Evolutionary conservation across 306 rosid species (phyloP).

Genomic region (Quercus bicolor): DNA sequence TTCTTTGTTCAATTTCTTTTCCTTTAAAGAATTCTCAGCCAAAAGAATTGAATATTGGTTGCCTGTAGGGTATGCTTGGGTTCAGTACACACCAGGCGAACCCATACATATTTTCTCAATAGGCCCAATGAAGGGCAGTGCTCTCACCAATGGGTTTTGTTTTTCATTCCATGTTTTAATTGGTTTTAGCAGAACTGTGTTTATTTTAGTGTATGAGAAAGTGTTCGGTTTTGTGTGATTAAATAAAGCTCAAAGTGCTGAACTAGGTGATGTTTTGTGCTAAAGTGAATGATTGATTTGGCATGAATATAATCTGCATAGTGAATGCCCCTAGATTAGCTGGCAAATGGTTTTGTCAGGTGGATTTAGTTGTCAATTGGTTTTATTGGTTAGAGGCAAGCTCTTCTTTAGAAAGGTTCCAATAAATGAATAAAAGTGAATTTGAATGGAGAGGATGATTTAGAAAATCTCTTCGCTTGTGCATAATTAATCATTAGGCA

Average conservation of each 20-base stretch:
- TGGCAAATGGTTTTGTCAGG: too few species aligned
- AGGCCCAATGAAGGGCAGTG: conserved; percentile 83
- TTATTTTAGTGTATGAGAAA: not conserved
- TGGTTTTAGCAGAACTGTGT: not conserved
- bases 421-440: too few species aligned
- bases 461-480: not conserved
- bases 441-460: not conserved
- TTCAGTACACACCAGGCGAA: conserved; percentile 64
- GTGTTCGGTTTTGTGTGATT: too few species aligned
- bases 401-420: too few species aligned
- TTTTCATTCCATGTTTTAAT: not conserved
- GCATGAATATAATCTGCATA: not conserved
- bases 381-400: too few species aligned
- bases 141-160: conserved; percentile 16
- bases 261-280: too few species aligned
- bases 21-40: not conserved
- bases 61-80: conserved; percentile 62
- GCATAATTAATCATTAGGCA: not conserved
- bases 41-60: not conserved
- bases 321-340: not conserved
- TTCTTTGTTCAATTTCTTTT: not conserved
- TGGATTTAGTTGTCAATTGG: too few species aligned
- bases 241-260: too few species aligned
- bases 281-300: too few species aligned
- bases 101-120: conserved; percentile 51